Evolutionary conservation across 2,329 filamentous ascomycete genomes (phyloP).

Genomic region (Trichoderma arundinaceum): DNA sequence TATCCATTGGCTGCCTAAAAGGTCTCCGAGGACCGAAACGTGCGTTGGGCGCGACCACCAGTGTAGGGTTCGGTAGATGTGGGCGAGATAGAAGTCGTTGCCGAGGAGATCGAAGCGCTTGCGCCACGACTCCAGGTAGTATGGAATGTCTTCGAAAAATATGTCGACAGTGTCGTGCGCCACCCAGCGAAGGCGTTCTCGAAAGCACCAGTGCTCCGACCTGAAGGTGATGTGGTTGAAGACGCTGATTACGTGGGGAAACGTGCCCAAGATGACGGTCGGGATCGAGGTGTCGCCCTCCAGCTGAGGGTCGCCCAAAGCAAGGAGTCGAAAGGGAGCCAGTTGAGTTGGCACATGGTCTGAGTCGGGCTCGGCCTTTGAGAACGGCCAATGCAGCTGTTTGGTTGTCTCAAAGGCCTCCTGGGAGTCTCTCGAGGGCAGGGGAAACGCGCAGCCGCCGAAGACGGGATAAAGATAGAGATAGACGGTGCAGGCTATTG

Average conservation of each 20-base stretch:
- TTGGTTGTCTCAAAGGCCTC: constrained; percentile 47
- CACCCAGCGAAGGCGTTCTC: constrained; percentile 58
- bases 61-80: constrained; percentile 82
- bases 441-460: constrained; percentile 79
- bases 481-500: constrained; percentile 73
- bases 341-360: constrained; percentile 38
- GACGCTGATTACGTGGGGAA: constrained; percentile 59
- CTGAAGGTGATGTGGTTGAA: constrained; percentile 56
- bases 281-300: constrained; percentile 89
- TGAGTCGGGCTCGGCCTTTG: constrained; percentile 35
- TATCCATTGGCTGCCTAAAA: constrained; percentile 96
- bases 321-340: constrained; percentile 85
- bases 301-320: constrained; percentile 89
- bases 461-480: constrained; percentile 89
- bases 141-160: constrained; percentile 70
- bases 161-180: constrained; percentile 67
- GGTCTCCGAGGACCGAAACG: constrained; percentile 84
- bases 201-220: constrained; percentile 52
- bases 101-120: constrained; percentile 89
- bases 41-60: constrained; percentile 90
- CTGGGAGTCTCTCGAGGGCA: constrained; percentile 47
- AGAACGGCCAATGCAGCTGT: constrained; percentile 51
- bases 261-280: constrained; percentile 56
- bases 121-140: constrained; percentile 67
- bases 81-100: constrained; percentile 93